Evolutionary conservation across 495 filamentous ascomycete species (phyloP), one percentile per base, ranked within the genome.

Genomic region (Saxophila tyrrhenica): DNA sequence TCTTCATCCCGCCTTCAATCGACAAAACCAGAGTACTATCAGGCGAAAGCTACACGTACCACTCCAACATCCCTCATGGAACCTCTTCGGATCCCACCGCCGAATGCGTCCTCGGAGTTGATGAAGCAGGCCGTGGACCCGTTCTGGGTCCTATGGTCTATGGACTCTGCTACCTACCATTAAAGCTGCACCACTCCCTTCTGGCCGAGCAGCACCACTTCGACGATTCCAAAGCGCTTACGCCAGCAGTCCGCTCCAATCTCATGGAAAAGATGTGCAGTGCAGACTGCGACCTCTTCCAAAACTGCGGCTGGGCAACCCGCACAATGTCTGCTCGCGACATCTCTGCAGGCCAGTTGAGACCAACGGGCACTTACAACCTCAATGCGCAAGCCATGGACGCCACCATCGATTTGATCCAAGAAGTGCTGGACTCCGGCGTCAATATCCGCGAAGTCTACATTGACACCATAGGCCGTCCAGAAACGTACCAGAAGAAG

Each of bases 81-180:
- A 70, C 78, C 16, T 57, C 77, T 0, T 58, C 69, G n/a, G 63
- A 67, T 49, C 71, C 77, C 48, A 63, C 70, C 23, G 67, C 74
- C 2, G 72, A 77, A 68, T 85, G 82, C 58, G 82, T 85, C 25
- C 76, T 98, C 17, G 92, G 92, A 35, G 84, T 98, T 48, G 92
- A 98, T 67, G 92, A 98, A 76, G 92, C 92, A 53, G 92, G 92
- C 46, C 81, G 92, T 56, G 92, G 92, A 8, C 94, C 92, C 19
- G 94, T 97, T 7, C 77, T 98, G 2, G 92, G 92, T 1, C 91
- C 92, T 11, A 98, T 98, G 92, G 90, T 97, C 57, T 97, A 97
- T 74, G 85, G 84, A 54, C 77, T 89, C 60, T 85, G 91, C 73
- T 95, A 89, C 72, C 78, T 95, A 0, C 89, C 89, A 0, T 51